Evolutionary conservation across 164 flowering plant genomes (phyloP).

Genomic region (Vitis cinerea): DNA sequence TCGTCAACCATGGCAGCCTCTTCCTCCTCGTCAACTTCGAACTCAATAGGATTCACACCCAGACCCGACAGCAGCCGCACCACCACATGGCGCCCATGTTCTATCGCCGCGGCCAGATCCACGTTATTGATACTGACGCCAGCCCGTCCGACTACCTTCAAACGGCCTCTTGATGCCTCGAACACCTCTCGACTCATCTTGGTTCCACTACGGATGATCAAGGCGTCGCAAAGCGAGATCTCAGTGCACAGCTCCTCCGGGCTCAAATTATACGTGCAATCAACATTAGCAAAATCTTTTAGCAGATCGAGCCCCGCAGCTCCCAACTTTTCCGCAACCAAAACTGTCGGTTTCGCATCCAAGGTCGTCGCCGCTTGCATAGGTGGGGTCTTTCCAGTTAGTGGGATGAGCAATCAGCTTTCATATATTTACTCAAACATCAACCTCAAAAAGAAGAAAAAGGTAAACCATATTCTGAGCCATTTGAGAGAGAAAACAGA

Average conservation of each 20-base stretch:
- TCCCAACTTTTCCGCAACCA: slow-evolving; percentile 89
- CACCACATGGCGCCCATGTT: slow-evolving; percentile 79
- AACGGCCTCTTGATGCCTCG: slow-evolving; percentile 64
- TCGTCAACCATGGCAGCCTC: slow-evolving; percentile 12
- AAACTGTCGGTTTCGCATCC: slow-evolving; percentile 71
- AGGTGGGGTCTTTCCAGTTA: too few relatives aligned
- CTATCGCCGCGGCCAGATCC: slow-evolving; percentile 81
- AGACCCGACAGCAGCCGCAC: background rate
- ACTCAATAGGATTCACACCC: slow-evolving; percentile 2
- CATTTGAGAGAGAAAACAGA: too few relatives aligned
- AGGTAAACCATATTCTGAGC: too few relatives aligned
- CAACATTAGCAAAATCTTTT: slow-evolving; percentile 72
- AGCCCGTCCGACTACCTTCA: slow-evolving; percentile 89
- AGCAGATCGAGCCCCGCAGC: slow-evolving; percentile 66
- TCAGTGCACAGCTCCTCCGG: slow-evolving; percentile 85
- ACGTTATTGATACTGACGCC: slow-evolving; percentile 91
- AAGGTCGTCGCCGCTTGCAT: slow-evolving; percentile 17
- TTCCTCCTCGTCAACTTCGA: slow-evolving; percentile 3
- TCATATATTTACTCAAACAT: too few relatives aligned
- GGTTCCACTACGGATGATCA: slow-evolving; percentile 83
- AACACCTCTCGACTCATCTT: slow-evolving; percentile 80
- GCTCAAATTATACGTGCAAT: slow-evolving; percentile 67
- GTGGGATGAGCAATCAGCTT: too few relatives aligned
- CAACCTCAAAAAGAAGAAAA: too few relatives aligned
- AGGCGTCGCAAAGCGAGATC: slow-evolving; percentile 90